A percentile compares a stretch with the other conserved stretches of the same genome.
phyloP scores from a whole-genome alignment of 2,329 filamentous ascomycete genomes.

The Sclerotinia trifoliorum region DNA sequence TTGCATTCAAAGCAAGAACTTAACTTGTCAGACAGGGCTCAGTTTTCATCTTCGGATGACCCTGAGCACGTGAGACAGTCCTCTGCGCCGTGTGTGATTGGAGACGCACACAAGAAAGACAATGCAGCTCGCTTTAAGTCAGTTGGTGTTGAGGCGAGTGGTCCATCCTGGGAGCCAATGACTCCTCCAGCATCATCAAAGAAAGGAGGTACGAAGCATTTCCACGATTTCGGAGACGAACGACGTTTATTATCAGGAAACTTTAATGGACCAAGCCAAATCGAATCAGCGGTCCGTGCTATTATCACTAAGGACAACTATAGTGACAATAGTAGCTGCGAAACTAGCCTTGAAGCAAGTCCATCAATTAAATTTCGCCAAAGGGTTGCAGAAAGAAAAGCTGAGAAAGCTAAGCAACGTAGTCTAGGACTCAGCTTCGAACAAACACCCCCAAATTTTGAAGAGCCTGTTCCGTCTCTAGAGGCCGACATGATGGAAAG shows the following conservation, averaged over 20 bases:
- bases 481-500: neutral
- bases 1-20: neutral
- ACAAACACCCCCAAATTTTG: neutral
- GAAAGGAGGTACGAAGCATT: neutral
- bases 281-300: slow-evolving; percentile 1
- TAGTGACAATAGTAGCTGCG: slow-evolving; percentile 5
- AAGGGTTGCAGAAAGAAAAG: neutral
- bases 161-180: slow-evolving; percentile 7
- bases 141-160: neutral
- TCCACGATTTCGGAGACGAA: neutral
- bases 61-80: neutral
- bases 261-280: neutral
- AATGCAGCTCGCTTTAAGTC: neutral
- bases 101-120: neutral
- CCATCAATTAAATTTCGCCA: neutral
- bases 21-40: neutral
- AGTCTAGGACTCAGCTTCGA: neutral
- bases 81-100: neutral
- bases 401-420: neutral
- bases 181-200: slow-evolving; percentile 6
- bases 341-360: slow-evolving; percentile 10
- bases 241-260: neutral
- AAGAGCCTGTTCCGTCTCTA: neutral
- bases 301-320: neutral
- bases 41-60: neutral